Percentiles rank a stretch among this genome's conserved stretches.
Evolutionary conservation across 306 rosid genomes (phyloP).

Genomic region (Prunus padus): DNA sequence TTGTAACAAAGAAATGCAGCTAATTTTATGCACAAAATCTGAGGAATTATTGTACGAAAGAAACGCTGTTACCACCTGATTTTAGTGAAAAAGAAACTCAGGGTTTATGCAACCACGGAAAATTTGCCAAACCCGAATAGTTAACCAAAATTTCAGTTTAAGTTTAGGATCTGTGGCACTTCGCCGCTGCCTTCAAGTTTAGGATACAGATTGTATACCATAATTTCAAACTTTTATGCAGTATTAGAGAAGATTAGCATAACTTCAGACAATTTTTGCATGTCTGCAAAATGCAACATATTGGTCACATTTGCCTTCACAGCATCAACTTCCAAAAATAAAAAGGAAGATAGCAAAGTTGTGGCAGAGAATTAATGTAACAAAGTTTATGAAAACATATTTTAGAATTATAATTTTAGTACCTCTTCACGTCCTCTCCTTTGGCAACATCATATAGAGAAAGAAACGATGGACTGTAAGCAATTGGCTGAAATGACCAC

Average conservation of each 20-base stretch:
- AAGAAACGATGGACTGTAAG: neutral
- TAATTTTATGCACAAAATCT: too few relatives aligned
- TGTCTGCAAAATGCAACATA: neutral
- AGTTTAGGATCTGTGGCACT: neutral
- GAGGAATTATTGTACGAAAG: too few relatives aligned
- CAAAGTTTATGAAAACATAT: neutral
- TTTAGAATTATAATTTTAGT: neutral
- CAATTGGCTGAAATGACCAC: neutral
- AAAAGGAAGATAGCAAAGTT: neutral
- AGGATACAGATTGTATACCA: neutral
- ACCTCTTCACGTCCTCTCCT: conserved; percentile 10
- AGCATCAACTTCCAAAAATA: neutral
- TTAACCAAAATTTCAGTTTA: too few relatives aligned
- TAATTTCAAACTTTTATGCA: neutral
- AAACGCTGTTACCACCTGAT: neutral
- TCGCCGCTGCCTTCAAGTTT: neutral
- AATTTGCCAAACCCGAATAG: neutral
- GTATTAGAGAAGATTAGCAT: neutral
- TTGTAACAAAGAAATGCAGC: neutral
- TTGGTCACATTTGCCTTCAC: neutral
- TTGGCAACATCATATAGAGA: neutral
- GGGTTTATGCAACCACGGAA: neutral
- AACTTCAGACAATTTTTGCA: neutral
- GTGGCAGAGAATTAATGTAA: neutral
- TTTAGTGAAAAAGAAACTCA: neutral